phyloP scores from a whole-genome alignment of 345 rosid genomes.

The Sonneratia alba region DNA sequence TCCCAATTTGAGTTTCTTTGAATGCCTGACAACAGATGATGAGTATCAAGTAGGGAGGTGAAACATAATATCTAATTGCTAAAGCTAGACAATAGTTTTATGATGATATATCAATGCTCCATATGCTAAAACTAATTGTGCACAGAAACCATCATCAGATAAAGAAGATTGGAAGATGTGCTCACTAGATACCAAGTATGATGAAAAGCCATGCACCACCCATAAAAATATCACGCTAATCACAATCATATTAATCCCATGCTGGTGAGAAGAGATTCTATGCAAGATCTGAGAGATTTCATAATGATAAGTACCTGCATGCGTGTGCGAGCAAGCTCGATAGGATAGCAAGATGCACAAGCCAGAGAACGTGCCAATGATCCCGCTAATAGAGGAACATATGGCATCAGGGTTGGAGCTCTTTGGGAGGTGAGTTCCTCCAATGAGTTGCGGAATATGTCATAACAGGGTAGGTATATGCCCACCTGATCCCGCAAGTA shows the following conservation, averaged over 20 bases:
- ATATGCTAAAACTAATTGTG: too few species aligned
- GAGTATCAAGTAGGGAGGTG: background rate
- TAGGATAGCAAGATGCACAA: conserved; percentile 85
- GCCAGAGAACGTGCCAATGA: conserved; percentile 88
- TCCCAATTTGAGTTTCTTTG: conserved; percentile 47
- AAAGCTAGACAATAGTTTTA: background rate
- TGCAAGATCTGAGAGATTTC: background rate
- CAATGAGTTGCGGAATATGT: conserved; percentile 65
- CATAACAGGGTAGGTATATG: conserved; percentile 88
- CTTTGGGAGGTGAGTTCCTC: conserved; percentile 44
- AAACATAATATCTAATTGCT: background rate
- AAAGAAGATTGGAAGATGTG: background rate
- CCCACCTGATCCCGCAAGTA: conserved; percentile 53
- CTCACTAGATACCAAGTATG: background rate
- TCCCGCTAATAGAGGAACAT: conserved; percentile 70
- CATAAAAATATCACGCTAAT: too few species aligned
- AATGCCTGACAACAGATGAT: conserved; percentile 41
- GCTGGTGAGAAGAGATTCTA: background rate
- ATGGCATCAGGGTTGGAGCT: conserved; percentile 40
- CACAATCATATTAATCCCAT: background rate
- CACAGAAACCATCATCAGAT: background rate
- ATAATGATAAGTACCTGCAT: conserved; percentile 59
- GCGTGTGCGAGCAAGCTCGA: conserved; percentile 95
- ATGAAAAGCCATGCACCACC: too few species aligned
- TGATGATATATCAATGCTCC: background rate